Percentiles rank a stretch among this genome's conserved stretches.
phyloP scores from a whole-genome alignment of 176 grass and related monocot genomes.

The Carex scoparia region DNA sequence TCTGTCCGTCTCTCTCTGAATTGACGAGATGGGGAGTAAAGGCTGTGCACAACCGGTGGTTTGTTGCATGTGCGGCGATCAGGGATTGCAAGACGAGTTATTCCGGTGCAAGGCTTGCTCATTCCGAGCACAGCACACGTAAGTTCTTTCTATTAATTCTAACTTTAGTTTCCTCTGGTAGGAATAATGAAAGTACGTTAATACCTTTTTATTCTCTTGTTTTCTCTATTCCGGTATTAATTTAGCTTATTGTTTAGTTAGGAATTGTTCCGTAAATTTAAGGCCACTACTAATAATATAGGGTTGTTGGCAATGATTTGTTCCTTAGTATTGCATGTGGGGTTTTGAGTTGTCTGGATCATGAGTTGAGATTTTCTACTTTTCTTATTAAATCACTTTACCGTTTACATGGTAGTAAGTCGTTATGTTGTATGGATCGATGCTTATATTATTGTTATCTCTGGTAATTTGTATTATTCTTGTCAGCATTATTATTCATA shows the following conservation, averaged over 20 bases:
- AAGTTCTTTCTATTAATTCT: slow-evolving; percentile 15
- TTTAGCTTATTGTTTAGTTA: neutral
- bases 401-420: neutral
- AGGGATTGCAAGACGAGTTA: slow-evolving; percentile 69
- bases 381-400: neutral
- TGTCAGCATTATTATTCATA: neutral
- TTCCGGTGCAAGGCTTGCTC: slow-evolving; percentile 79
- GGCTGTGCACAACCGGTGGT: slow-evolving; percentile 31
- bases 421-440: neutral
- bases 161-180: neutral
- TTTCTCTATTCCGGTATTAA: neutral
- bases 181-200: neutral
- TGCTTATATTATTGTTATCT: neutral
- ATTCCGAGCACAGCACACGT: slow-evolving; percentile 84
- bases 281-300: neutral
- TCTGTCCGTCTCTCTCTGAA: neutral
- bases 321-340: slow-evolving; percentile 14
- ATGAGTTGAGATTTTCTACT: neutral
- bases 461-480: neutral
- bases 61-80: slow-evolving; percentile 99
- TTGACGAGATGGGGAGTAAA: slow-evolving; percentile 47
- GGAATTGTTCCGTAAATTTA: neutral
- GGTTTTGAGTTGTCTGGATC: neutral
- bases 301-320: neutral
- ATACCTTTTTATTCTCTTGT: neutral